Base-by-base conservation (phyloP, 2,329 filamentous ascomycete genomes). In the Fusarium dlaminii region DNA sequence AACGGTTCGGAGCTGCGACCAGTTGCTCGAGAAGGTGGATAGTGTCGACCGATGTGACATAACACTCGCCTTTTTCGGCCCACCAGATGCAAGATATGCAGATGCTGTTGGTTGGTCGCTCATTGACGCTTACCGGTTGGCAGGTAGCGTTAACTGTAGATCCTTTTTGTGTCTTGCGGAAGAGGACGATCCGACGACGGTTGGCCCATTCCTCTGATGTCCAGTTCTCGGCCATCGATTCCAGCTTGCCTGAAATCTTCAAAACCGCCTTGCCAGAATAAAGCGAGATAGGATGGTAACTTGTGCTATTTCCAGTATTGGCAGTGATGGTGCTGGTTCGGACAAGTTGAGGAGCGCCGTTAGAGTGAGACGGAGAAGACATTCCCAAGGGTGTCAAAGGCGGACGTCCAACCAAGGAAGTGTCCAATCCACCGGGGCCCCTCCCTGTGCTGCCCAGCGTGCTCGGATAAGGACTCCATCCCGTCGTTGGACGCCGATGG, bases 21-120 rank as follows among this genome's bases (percentile, higher is more conserved):
- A 99, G 88, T 75, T 96, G 93, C 84, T 98, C 96, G 6, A 99
- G 87, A n/a, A 99, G 88, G 78, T 93, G 93, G 78, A 99, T 98
- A 5, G 96, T 98, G 83, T 99, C 96, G 24, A 99, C 96, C 59
- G 95, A 98, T 6, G 96, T 98, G 61, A 98, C 95, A 81, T 91
- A 98, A 83, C 93, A 98, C 78, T 97, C 94, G 54, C 91, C 87
- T 84, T 95, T 97, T 83, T 97, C 95, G 66, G 92, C 92, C 96
- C 96, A 99, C 87, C 92, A 95, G 79, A 99, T 99, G 86, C 96
- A 99, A 83, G 95, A 98, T 81, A 99, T 94, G 84, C 95, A 98
- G 69, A 97, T 96, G 83, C 93, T 95, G 84, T 96, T 93, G 6
- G 92, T 90, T 3, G 92, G 90, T 29, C 95, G 90, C 71, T 98